Evolutionary conservation across 805 yeast genomes (phyloP), one percentile per base, ranked within the genome.

Genomic region (Maudiozyma pseudohumilis): DNA sequence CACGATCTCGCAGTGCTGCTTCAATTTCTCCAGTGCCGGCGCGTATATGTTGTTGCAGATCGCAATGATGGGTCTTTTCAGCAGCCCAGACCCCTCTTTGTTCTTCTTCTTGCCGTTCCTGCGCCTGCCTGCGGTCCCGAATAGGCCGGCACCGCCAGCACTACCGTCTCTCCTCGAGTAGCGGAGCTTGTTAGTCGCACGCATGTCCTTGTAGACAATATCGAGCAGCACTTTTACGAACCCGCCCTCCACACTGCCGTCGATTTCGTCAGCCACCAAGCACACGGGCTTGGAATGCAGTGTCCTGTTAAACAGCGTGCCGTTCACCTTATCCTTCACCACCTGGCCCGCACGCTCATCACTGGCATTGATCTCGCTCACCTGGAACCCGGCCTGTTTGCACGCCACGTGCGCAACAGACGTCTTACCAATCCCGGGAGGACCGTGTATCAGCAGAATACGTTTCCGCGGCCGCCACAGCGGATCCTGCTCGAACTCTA

Each of bases 381-480:
- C 72, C 32, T 77, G 75, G 55, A 82, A 89, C 0, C 94, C 94
- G 28, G 83, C 72, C 45, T 84, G 95, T 32, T 68, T 69, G 3
- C 95, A 92, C 26, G 87, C 70, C 1, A 86, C 74, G 52, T 88
- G 96, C 0, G 89, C 85, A 2, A 87, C 78, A 0, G 92, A 74
- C 0, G 97, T 88, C 54, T 89, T 89, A 8, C 98, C 98, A 13
- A 81, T 69, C 2, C 98, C 98, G 0, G 95, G 87, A 0, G 95
- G 92, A 0, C 98, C 98, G 54, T 80, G 86, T 9, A 92, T 70
- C 29, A 92, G 62, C 16, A 92, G 54, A 0, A 92, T 68, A 45
- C 75, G 80, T 36, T 70, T 69, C 12, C 57, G 62, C 0, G 88
- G 88, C 39, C 88, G 63, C 21, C 70, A 66, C 29, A 70, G 65